Base-by-base conservation (phyloP, 495 filamentous ascomycete genomes). In the Parathielavia appendiculata region DNA sequence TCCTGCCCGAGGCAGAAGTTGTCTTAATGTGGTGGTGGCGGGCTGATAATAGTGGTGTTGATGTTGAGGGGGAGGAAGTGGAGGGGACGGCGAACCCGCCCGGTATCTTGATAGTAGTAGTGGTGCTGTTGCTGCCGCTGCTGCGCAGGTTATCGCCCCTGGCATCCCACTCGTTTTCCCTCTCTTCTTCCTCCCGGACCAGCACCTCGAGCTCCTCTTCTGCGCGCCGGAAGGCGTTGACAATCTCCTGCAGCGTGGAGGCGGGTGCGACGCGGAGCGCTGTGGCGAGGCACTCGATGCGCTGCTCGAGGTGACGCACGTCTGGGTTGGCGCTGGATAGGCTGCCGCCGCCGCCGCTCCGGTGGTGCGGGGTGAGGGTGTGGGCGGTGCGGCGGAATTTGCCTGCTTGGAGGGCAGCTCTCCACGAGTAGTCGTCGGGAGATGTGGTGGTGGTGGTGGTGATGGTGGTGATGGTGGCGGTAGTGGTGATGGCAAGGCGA, bases 391-490 rank as follows among this genome's bases (percentile, higher is more conserved):
- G 78, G 38, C 86, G 83, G 75, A 91, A 89, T 45, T 88, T 86
- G 39, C 93, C 95, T 20, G 92, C 89, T 69, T 88, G 84, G 60
- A 96, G 85, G 36, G 92, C 92, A 17, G 92, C 90, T 60, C 90
- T 89, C 95, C 95, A 98, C 44, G 90, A 87, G 63, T 88, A 87
- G 55, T 93, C 87, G 69, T 96, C 91, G 57, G 78, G 71, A n/a
- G 19, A 16, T 32, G 38, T 57, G 78, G 71, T 30, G 19, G 11
- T 32, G 38, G 16, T 40, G 34, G 7, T 43, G 38, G 2, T 43
- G 39, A 1, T 44, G 51, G 5, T 35, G 39, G 11, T 19, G 16
- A 10, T 11, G n/a, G 57, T 41, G 17, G 34, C 47, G 41, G 57
- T 40, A 35, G 47, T 5, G 54, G 22, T 14, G 59, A 61, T 40